These are phyloP conservation scores for Aspergillus hortae DNA, from an alignment of 2,329 filamentous ascomycete genomes.

Conservation along the genomic window DNA sequence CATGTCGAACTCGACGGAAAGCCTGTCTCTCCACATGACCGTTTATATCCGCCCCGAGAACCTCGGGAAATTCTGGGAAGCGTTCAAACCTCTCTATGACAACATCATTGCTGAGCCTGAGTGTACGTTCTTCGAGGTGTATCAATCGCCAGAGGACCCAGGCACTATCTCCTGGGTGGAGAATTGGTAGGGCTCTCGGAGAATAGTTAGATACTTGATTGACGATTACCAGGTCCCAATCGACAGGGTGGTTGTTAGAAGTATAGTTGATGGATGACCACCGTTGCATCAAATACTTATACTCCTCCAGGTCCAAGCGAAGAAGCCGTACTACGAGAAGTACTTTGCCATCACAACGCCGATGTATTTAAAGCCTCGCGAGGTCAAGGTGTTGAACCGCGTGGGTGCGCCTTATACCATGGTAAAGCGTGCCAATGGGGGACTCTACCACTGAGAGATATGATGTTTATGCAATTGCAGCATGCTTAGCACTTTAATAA, in stretches of 20 bases:
- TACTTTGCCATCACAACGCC: conserved; percentile 38
- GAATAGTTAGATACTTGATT: background rate
- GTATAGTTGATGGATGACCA: conserved; percentile 6
- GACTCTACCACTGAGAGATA: too few species aligned
- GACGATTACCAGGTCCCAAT: conserved; percentile 15
- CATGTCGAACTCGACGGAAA: background rate
- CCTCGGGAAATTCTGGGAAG: conserved; percentile 26
- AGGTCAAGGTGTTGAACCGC: conserved; percentile 30
- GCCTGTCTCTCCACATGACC: conserved; percentile 16
- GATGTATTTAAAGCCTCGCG: conserved; percentile 40
- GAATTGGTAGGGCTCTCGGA: conserved; percentile 33
- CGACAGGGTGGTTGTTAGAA: conserved; percentile 29
- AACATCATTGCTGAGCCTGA: conserved; percentile 42
- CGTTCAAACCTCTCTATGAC: conserved; percentile 40
- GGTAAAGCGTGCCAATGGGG: conserved; percentile 1
- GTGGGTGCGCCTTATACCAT: conserved; percentile 5
- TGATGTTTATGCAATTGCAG: too few species aligned
- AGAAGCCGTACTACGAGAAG: conserved; percentile 41
- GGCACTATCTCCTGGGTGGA: conserved; percentile 41
- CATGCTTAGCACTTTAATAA: too few species aligned
- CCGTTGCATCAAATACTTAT: background rate
- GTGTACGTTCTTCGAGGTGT: conserved; percentile 45
- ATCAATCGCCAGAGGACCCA: conserved; percentile 33
- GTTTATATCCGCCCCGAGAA: conserved; percentile 24
- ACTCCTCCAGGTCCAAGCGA: too few species aligned